Percentiles rank a stretch among this genome's conserved stretches.
Conservation (phyloP, 1,284 basidiomycete genomes). For the Puccinia polysora region DNA sequence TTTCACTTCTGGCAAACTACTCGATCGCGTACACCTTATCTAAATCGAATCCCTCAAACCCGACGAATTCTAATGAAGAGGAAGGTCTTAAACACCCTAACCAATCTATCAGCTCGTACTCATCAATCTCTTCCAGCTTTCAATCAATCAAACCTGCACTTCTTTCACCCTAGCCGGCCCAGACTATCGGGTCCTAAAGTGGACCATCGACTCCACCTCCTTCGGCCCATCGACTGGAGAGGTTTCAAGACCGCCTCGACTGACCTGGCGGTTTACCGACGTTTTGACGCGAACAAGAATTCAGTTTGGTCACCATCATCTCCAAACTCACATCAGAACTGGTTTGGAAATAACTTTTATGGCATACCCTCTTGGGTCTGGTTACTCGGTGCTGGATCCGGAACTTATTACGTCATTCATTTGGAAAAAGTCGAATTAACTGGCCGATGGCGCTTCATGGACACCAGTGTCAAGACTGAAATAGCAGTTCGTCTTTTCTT, state of each 20-base stretch:
- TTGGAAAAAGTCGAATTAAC: constrained; percentile 51
- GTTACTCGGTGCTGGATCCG: constrained; percentile 46
- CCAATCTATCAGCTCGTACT: too few relatives aligned
- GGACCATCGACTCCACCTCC: too few relatives aligned
- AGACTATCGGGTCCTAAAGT: too few relatives aligned
- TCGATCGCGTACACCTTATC: too few relatives aligned
- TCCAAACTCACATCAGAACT: background rate
- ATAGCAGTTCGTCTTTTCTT: constrained; percentile 24
- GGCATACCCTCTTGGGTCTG: constrained; percentile 40
- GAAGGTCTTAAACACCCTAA: too few relatives aligned
- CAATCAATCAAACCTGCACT: too few relatives aligned
- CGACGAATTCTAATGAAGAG: too few relatives aligned
- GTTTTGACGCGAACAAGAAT: background rate
- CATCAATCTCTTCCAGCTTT: too few relatives aligned
- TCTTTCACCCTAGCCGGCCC: too few relatives aligned
- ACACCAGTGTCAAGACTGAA: constrained; percentile 49
- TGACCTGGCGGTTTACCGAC: background rate
- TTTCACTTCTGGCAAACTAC: too few relatives aligned
- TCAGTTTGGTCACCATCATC: background rate
- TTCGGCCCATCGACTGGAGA: background rate
- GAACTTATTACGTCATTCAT: constrained; percentile 50
- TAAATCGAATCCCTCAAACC: too few relatives aligned
- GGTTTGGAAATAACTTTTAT: background rate
- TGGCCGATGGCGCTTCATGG: constrained; percentile 51
- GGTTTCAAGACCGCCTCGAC: background rate